These are phyloP conservation scores for Aspergillus homomorphus DNA, from an alignment of 495 filamentous ascomycete genomes.

Conservation along the genomic window DNA sequence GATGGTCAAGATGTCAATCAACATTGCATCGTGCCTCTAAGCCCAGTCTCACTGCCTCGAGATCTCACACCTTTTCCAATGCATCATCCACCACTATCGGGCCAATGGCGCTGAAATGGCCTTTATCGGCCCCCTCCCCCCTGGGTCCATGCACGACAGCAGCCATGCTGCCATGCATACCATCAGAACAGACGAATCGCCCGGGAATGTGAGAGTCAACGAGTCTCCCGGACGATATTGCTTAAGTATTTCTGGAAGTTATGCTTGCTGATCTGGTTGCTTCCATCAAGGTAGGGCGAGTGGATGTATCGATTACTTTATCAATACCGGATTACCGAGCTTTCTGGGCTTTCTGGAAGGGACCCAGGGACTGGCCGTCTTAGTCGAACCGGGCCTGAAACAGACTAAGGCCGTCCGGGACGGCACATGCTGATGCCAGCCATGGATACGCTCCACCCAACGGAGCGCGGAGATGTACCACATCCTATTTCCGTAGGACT, in stretches of 20 bases:
- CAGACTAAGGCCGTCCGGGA: conserved; percentile 19
- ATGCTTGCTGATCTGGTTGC: neutral
- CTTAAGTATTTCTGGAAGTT: neutral
- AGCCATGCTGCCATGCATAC: neutral
- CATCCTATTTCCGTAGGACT: neutral
- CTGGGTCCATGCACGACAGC: neutral
- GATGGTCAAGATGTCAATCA: neutral
- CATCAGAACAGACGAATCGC: neutral
- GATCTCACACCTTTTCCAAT: neutral
- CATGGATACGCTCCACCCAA: conserved; percentile 12
- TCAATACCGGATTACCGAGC: neutral
- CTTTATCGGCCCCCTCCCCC: neutral
- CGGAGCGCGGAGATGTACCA: conserved; percentile 8
- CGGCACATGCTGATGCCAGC: conserved; percentile 23
- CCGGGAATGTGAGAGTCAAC: neutral
- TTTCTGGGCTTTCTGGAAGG: conserved; percentile 3
- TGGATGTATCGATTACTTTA: neutral
- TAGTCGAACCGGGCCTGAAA: conserved; percentile 22
- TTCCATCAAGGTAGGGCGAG: neutral
- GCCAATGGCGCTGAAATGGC: neutral
- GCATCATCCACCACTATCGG: neutral
- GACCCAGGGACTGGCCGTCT: conserved; percentile 1
- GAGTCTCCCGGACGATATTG: neutral
- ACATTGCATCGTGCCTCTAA: neutral
- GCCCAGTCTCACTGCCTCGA: neutral